A percentile compares a stretch with the other conserved stretches of the same genome.
phyloP scores from a whole-genome alignment of 805 yeast species.

The Teunomyces funiuensis region DNA sequence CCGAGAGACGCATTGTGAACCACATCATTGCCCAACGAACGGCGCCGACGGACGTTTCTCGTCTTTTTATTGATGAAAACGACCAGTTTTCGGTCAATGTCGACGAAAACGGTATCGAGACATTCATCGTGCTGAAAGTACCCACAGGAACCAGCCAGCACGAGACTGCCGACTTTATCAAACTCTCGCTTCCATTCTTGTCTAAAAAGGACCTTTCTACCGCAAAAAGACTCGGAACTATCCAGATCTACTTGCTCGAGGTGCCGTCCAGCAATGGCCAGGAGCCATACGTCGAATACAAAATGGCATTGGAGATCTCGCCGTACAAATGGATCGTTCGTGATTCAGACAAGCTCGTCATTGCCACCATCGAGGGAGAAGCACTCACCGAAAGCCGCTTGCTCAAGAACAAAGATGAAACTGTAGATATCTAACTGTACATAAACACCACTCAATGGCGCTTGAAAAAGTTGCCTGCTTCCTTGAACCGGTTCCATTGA shows the following conservation, averaged over 20 bases:
- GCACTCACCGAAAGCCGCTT: slow-evolving; percentile 5
- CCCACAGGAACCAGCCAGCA: slow-evolving; percentile 11
- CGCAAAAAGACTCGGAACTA: slow-evolving; percentile 30
- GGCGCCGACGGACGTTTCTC: neutral
- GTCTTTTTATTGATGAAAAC: slow-evolving; percentile 28
- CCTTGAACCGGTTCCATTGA: slow-evolving; percentile 19
- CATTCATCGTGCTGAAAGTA: slow-evolving; percentile 21
- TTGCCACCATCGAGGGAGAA: neutral
- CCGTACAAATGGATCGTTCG: slow-evolving; percentile 12
- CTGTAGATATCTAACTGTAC: slow-evolving; percentile 11
- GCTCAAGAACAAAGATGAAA: slow-evolving; percentile 10
- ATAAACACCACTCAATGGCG: neutral
- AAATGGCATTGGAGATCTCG: slow-evolving; percentile 18
- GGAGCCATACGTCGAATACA: slow-evolving; percentile 14
- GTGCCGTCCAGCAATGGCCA: slow-evolving; percentile 5
- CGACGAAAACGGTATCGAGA: slow-evolving; percentile 21
- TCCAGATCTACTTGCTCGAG: slow-evolving; percentile 29
- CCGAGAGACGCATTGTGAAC: slow-evolving; percentile 28
- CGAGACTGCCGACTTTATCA: slow-evolving; percentile 25
- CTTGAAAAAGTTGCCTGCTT: slow-evolving; percentile 7
- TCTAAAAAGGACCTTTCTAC: slow-evolving; percentile 17
- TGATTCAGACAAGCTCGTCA: neutral
- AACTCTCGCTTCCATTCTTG: slow-evolving; percentile 34
- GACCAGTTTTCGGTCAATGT: slow-evolving; percentile 32
- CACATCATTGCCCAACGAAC: slow-evolving; percentile 15